These are phyloP conservation scores for Salix udensis DNA, from an alignment of 345 rosid species.

Conservation along the genomic window DNA sequence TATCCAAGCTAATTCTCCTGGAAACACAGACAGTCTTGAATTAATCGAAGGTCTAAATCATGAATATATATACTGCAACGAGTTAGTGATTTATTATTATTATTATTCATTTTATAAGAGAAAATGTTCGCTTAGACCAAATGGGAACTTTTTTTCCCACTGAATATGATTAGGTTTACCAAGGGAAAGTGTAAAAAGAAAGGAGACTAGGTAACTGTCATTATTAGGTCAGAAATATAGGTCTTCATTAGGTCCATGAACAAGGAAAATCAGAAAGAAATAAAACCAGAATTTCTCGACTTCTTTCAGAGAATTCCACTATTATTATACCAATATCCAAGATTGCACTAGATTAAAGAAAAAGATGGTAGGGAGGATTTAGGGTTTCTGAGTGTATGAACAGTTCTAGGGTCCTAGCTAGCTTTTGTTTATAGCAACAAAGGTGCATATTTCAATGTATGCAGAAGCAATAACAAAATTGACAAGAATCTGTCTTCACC, in stretches of 20 bases:
- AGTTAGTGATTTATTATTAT: not conserved
- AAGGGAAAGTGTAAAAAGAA: constrained; percentile 7
- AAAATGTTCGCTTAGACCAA: not conserved
- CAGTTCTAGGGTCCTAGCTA: constrained; percentile 40
- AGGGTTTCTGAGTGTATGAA: constrained; percentile 34
- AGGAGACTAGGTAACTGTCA: constrained; percentile 1
- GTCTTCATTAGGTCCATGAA: constrained; percentile 28
- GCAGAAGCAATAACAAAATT: constrained; percentile 39
- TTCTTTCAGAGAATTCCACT: constrained; percentile 15
- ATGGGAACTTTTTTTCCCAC: not conserved
- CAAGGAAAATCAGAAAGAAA: constrained; percentile 13
- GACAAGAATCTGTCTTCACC: constrained; percentile 36
- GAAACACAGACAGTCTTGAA: not conserved
- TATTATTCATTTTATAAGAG: not conserved
- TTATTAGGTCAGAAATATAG: constrained; percentile 27
- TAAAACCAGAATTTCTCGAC: constrained; percentile 20
- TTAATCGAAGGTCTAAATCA: not conserved
- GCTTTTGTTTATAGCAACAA: constrained; percentile 43
- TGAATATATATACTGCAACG: not conserved
- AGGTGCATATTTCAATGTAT: constrained; percentile 36
- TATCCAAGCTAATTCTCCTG: not conserved
- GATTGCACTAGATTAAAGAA: constrained; percentile 31
- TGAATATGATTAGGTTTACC: not conserved
- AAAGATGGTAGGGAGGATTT: constrained; percentile 20
- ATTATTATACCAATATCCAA: constrained; percentile 23